Evolutionary conservation across 2,329 filamentous ascomycete genomes (phyloP).

Genomic region (Botrytis fragariae): DNA sequence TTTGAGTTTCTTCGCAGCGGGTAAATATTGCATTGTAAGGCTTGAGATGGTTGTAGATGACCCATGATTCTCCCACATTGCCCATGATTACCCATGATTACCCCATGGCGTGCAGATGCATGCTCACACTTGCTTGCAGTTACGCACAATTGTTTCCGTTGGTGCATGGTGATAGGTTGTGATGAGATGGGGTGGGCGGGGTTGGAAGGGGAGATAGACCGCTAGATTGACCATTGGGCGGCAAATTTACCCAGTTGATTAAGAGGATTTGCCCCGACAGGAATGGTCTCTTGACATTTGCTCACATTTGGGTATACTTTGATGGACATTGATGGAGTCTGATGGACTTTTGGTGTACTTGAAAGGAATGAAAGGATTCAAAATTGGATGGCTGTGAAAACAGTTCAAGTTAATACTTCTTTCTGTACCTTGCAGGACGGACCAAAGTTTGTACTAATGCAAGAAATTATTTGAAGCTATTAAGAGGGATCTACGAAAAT

Average conservation of each 20-base stretch:
- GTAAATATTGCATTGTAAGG: conserved; percentile 16
- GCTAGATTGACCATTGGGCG: conserved; percentile 14
- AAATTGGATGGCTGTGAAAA: not conserved
- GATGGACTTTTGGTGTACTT: not conserved
- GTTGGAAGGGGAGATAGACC: conserved; percentile 4
- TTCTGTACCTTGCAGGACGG: conserved; percentile 6
- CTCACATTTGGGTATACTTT: not conserved
- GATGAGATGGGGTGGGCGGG: not conserved
- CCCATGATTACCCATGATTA: not conserved
- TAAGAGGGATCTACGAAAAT: not conserved
- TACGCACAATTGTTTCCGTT: not conserved
- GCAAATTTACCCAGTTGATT: conserved; percentile 13
- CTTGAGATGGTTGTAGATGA: conserved; percentile 12
- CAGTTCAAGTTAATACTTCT: not conserved
- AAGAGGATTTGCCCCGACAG: conserved; percentile 1
- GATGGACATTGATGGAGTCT: not conserved
- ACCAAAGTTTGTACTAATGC: not conserved
- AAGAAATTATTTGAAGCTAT: not conserved
- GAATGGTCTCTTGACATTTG: not conserved
- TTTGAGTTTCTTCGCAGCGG: conserved; percentile 16
- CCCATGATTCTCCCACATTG: conserved; percentile 6
- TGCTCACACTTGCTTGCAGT: conserved; percentile 6
- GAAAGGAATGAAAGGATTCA: conserved; percentile 10
- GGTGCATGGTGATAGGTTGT: conserved; percentile 21
- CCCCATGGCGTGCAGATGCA: not conserved